Percentiles rank a stretch among this genome's conserved stretches.
These are phyloP conservation scores for Trypanosoma rangeli DNA, from an alignment of 208 protist species.

Conservation along the genomic window DNA sequence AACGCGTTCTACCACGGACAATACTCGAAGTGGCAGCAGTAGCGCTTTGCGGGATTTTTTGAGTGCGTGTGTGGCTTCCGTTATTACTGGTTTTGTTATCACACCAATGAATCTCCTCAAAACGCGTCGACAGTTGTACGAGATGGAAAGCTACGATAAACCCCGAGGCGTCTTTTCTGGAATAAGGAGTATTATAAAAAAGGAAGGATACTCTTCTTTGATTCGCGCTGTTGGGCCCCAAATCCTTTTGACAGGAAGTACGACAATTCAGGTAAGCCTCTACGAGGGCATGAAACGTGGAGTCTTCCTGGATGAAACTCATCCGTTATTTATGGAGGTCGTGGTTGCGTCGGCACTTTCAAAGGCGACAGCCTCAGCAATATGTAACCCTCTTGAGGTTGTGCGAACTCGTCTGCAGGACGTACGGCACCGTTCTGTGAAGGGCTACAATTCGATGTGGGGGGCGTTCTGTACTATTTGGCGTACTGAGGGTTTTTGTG, in stretches of 20 bases:
- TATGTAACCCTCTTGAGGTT: constrained; percentile 88
- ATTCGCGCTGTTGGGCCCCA: constrained; percentile 73
- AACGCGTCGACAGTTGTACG: constrained; percentile 74
- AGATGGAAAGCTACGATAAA: constrained; percentile 21
- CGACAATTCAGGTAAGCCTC: constrained; percentile 78
- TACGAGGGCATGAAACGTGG: constrained; percentile 79
- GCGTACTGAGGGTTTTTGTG: constrained; percentile 63
- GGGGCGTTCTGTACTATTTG: constrained; percentile 65
- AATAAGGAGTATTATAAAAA: constrained; percentile 40
- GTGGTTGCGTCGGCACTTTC: constrained; percentile 63
- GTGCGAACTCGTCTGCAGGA: constrained; percentile 82
- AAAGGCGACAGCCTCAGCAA: constrained; percentile 58
- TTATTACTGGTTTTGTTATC: constrained; percentile 58
- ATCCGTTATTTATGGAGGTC: constrained; percentile 63
- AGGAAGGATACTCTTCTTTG: constrained; percentile 65
- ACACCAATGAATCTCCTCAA: constrained; percentile 81
- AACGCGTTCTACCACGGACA: not conserved
- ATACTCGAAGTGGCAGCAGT: not conserved
- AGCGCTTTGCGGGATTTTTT: constrained; percentile 46
- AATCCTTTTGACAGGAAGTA: constrained; percentile 74
- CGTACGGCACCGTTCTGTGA: constrained; percentile 44
- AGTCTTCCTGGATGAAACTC: constrained; percentile 51
- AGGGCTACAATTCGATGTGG: constrained; percentile 59
- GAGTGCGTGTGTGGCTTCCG: constrained; percentile 62
- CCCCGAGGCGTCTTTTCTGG: constrained; percentile 22